Evolutionary conservation across 768 basidiomycete species (phyloP), one percentile per base, ranked within the genome.

Genomic region (Cubamyces sp.): DNA sequence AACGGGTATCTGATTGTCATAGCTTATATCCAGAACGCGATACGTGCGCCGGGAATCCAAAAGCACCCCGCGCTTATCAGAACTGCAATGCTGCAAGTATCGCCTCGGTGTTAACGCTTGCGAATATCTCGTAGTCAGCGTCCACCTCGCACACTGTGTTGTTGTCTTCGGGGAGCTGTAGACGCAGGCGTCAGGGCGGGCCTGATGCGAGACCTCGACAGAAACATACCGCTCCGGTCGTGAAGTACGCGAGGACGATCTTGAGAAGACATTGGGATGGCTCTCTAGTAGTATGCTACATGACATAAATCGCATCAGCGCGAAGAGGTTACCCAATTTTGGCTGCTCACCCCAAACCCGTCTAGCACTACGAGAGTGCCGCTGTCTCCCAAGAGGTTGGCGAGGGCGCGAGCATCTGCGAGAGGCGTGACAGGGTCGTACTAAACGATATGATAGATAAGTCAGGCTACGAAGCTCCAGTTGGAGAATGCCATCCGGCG

Each of bases 81-180:
- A 18, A 37, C 4, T 16, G 12, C 11, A 57, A 26, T 5, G 19
- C 56, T n/a, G 47, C 79, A 64, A 71, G 47, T 37, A 61, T 61
- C 12, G 53, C 39, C 16, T 40, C 45, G 7, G 60, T 55, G 18
- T 61, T 61, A 0, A 55, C 54, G 8, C 54, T 47, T 0, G 46
- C 2, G 40, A 61, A 61, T 1, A 55, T 9, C 11, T 61, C 54
- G n/a, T 49, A 61, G 48, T 61, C 60, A 5, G 9, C 23, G 11
- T 61, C 60, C 4, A 55, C 60, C 37, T 60, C 23, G 46, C 59
- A 60, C 5, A 60, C 39, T 1, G 59, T 60, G 14, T 40, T 37
- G 12, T 60, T 40, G 21, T 21, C 51, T 11, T 39, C 37, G 15
- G 59, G 59, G 5, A 60, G 23, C 59, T 60, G 18, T 15, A 26